phyloP scores from a whole-genome alignment of 441 rosid species.

The Sinapis alba region DNA sequence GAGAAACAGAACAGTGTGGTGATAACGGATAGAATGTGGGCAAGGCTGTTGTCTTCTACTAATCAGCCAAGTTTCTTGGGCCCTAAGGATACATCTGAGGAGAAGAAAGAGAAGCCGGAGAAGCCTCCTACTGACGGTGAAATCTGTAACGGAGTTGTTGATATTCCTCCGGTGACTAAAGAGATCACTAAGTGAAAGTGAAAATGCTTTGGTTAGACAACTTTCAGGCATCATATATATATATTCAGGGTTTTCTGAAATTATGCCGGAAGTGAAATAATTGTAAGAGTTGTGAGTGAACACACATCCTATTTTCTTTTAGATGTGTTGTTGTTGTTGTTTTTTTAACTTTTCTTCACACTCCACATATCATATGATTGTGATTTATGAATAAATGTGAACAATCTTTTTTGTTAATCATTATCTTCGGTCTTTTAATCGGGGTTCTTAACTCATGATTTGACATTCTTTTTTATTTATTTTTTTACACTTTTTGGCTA shows the following conservation, averaged over 20 bases:
- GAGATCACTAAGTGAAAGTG: neutral
- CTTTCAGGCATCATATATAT: neutral
- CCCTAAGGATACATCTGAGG: neutral
- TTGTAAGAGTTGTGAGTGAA: neutral
- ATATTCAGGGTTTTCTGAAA: neutral
- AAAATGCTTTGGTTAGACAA: neutral
- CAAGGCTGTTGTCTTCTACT: neutral
- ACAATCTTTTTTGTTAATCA: neutral
- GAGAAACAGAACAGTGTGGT: neutral
- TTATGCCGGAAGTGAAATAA: neutral
- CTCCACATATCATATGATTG: neutral
- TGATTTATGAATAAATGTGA: neutral
- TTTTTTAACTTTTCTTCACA: neutral
- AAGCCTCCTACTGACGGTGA: neutral
- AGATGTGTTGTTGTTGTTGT: neutral
- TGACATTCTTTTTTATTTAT: too few relatives aligned
- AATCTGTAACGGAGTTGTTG: neutral
- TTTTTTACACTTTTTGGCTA: too few relatives aligned
- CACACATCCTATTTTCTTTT: neutral
- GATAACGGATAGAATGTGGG: neutral
- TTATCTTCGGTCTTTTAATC: too few relatives aligned
- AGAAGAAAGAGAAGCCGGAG: neutral
- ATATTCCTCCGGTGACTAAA: neutral
- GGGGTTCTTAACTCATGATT: too few relatives aligned
- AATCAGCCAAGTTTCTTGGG: neutral